These are phyloP conservation scores for Termitomyces sp. DNA, from an alignment of 768 basidiomycete genomes.

Conservation along the genomic window DNA sequence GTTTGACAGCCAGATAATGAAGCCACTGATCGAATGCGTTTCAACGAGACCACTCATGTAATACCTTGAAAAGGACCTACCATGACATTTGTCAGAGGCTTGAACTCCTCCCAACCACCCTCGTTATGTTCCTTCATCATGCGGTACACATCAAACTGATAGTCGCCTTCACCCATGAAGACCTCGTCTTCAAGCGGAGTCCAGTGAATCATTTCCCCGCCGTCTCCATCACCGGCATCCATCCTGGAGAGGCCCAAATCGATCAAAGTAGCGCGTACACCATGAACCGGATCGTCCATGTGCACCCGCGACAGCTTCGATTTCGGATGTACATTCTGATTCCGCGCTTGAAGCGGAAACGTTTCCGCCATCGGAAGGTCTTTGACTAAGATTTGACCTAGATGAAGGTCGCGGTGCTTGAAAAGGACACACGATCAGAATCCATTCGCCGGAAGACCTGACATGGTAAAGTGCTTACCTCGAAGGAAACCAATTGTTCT, in stretches of 20 bases:
- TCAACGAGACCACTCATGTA: slow-evolving; percentile 1
- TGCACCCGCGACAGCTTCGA: slow-evolving; percentile 22
- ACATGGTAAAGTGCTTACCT: slow-evolving; percentile 47
- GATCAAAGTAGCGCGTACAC: slow-evolving; percentile 81
- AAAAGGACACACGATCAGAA: not conserved
- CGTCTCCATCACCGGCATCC: slow-evolving; percentile 47
- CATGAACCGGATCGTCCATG: slow-evolving; percentile 66
- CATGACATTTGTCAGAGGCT: slow-evolving; percentile 86
- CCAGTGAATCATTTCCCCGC: slow-evolving; percentile 53
- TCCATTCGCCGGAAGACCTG: not conserved
- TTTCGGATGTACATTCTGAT: slow-evolving; percentile 26
- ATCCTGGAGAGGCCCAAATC: slow-evolving; percentile 92
- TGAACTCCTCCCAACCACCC: slow-evolving; percentile 68
- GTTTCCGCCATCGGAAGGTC: slow-evolving; percentile 27
- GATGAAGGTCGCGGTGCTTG: slow-evolving; percentile 98
- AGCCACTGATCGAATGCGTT: slow-evolving; percentile 64
- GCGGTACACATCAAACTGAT: slow-evolving; percentile 94
- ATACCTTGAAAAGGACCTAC: slow-evolving; percentile 36
- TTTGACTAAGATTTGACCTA: slow-evolving; percentile 91
- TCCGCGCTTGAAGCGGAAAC: slow-evolving; percentile 27
- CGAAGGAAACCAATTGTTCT: slow-evolving; percentile 78
- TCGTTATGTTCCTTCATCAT: slow-evolving; percentile 68
- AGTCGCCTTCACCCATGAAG: slow-evolving; percentile 91
- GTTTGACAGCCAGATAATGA: slow-evolving; percentile 74
- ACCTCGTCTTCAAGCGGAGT: slow-evolving; percentile 84